Percentiles rank a stretch among this genome's conserved stretches.
Evolutionary conservation across 2,329 filamentous ascomycete genomes (phyloP).

Genomic region (Cyphellophora attinorum): DNA sequence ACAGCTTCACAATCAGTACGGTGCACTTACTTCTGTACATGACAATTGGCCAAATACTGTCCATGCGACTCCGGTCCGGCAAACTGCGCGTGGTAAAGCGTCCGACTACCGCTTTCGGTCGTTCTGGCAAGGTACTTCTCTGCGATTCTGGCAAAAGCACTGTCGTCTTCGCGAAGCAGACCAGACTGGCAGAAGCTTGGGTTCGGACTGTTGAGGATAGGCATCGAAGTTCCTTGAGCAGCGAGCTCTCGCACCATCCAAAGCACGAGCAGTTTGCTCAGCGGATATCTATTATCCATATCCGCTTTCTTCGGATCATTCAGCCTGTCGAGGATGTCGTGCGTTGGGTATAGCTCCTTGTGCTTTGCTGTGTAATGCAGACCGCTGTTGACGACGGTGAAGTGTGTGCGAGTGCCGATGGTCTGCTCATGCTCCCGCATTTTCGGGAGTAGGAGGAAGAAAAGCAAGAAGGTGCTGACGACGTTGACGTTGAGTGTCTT

Average conservation of each 20-base stretch:
- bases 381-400: constrained; percentile 32
- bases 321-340: constrained; percentile 2
- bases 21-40: constrained; percentile 17
- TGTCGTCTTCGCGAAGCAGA: constrained; percentile 30
- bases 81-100: constrained; percentile 28
- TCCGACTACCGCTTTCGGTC: constrained; percentile 40
- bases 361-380: constrained; percentile 31
- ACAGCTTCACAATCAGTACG: no score
- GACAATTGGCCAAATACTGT: constrained; percentile 32
- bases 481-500: constrained; percentile 46
- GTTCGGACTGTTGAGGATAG: constrained; percentile 43
- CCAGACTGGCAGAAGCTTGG: constrained; percentile 45
- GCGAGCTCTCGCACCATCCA: constrained; percentile 27
- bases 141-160: background rate
- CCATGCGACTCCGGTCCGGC: constrained; percentile 36
- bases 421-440: constrained; percentile 31
- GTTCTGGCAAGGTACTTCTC: constrained; percentile 27
- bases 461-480: constrained; percentile 43
- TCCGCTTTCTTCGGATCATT: constrained; percentile 20
- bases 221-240: constrained; percentile 9
- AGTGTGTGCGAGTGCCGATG: constrained; percentile 23
- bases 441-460: constrained; percentile 41
- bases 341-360: constrained; percentile 20
- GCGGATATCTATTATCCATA: constrained; percentile 33
- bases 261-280: constrained; percentile 41